Evolutionary conservation across 352 stramenopile species (phyloP).

Genomic region (Phytopythium oedochilum): DNA sequence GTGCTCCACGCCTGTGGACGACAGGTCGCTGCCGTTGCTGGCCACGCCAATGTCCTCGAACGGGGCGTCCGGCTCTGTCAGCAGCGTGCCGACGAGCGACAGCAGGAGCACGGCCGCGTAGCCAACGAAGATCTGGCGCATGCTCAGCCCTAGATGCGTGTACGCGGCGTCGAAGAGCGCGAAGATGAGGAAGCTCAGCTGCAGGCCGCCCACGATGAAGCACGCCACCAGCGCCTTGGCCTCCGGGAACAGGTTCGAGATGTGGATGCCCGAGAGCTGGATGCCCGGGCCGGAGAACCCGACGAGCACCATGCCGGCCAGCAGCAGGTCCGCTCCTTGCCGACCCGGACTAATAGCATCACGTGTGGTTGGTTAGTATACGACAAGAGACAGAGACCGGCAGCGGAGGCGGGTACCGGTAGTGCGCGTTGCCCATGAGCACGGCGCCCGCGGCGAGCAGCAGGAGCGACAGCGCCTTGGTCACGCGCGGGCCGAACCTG

Average conservation of each 20-base stretch:
- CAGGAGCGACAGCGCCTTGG: conserved; percentile 46
- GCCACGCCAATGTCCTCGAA: conserved; percentile 19
- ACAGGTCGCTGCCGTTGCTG: not conserved
- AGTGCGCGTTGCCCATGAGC: conserved; percentile 46
- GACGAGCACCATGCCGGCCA: conserved; percentile 58
- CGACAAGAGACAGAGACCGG: not conserved
- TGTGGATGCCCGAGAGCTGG: conserved; percentile 65
- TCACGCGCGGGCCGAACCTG: conserved; percentile 49
- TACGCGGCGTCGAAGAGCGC: conserved; percentile 56
- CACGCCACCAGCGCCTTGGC: conserved; percentile 60
- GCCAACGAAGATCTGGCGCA: conserved; percentile 38
- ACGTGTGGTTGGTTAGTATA: not conserved
- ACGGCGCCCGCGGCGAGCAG: conserved; percentile 40
- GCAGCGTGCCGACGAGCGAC: conserved; percentile 42
- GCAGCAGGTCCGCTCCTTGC: conserved; percentile 34
- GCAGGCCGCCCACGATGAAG: conserved; percentile 64
- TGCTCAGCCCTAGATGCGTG: conserved; percentile 27
- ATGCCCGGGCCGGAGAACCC: conserved; percentile 60
- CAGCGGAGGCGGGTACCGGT: conserved; percentile 9
- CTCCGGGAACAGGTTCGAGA: conserved; percentile 72
- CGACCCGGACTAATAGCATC: conserved; percentile 11
- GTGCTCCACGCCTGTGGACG: conserved; percentile 15
- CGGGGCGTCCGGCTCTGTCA: conserved; percentile 51
- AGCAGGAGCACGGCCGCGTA: conserved; percentile 49
- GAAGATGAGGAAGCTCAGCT: conserved; percentile 75